Evolutionary conservation across 1,284 basidiomycete genomes (phyloP).

Genomic region (Ustilago hordei): DNA sequence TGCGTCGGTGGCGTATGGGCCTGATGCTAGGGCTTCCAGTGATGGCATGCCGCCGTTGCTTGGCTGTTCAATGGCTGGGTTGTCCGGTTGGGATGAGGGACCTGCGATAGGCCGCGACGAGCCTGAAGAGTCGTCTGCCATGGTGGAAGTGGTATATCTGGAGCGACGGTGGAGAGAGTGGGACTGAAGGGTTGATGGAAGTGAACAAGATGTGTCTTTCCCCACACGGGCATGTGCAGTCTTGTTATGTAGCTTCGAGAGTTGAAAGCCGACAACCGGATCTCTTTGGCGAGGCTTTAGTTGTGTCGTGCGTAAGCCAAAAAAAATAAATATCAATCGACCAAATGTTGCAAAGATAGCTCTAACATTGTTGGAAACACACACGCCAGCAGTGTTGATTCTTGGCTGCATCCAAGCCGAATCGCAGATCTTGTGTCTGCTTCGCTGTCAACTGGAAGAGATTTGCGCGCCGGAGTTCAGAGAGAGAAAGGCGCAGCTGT

Average conservation of each 20-base stretch:
- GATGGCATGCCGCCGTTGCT: conserved; percentile 25
- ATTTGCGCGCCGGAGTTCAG: conserved; percentile 1
- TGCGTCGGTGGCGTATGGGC: conserved; percentile 36
- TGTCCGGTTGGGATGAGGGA: conserved; percentile 16
- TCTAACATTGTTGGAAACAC: not conserved
- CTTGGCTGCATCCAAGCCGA: conserved; percentile 9
- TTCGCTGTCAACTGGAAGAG: conserved; percentile 11
- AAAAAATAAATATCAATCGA: not conserved
- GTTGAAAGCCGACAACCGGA: conserved; percentile 30
- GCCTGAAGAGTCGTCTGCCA: conserved; percentile 19
- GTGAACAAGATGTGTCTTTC: conserved; percentile 8
- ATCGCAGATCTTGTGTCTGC: not conserved
- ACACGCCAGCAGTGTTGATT: not conserved
- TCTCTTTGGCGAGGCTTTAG: not conserved
- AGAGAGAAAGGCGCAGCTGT: not conserved
- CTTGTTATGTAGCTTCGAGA: conserved; percentile 11
- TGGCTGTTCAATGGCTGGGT: not conserved
- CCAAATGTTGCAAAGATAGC: not conserved
- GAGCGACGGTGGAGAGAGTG: not conserved
- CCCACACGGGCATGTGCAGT: conserved; percentile 24
- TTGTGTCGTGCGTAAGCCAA: conserved; percentile 24
- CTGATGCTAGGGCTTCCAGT: conserved; percentile 27
- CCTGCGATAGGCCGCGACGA: conserved; percentile 25
- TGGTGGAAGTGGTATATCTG: not conserved
- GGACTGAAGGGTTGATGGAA: not conserved